Percentiles rank a stretch among this genome's conserved stretches.
Evolutionary conservation across 2,329 filamentous ascomycete species (phyloP).

Genomic region (Xylariomycetidae sp.): DNA sequence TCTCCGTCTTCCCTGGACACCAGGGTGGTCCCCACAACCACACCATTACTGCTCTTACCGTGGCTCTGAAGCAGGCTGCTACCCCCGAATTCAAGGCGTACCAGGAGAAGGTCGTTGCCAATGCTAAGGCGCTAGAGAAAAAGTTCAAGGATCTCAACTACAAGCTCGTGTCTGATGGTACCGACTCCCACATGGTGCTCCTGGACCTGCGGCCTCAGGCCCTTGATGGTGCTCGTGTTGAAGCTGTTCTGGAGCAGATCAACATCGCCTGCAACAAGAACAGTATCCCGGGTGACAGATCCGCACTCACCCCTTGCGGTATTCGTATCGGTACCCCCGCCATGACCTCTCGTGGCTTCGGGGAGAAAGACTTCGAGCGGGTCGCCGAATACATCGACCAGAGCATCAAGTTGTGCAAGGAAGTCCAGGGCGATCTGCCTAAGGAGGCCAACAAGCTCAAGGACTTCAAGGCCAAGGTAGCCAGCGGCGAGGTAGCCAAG

Average conservation of each 20-base stretch:
- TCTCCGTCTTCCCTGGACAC: slow-evolving; percentile 98
- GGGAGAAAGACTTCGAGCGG: slow-evolving; percentile 83
- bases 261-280: slow-evolving; percentile 99
- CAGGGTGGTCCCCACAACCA: slow-evolving; percentile 99
- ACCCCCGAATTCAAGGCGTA: slow-evolving; percentile 88
- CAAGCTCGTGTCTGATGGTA: slow-evolving; percentile 91
- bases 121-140: slow-evolving; percentile 84
- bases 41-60: slow-evolving; percentile 94
- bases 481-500: slow-evolving; percentile 68
- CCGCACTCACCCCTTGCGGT: slow-evolving; percentile 87
- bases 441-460: slow-evolving; percentile 99
- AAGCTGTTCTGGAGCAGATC: slow-evolving; percentile 93
- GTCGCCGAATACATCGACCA: slow-evolving; percentile 87
- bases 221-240: slow-evolving; percentile 90
- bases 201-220: slow-evolving; percentile 82
- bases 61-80: slow-evolving; percentile 90
- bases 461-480: slow-evolving; percentile 96
- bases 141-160: slow-evolving; percentile 83
- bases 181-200: slow-evolving; percentile 96
- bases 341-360: slow-evolving; percentile 95
- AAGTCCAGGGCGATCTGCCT: slow-evolving; percentile 75
- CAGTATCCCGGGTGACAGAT: slow-evolving; percentile 95
- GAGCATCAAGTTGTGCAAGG: slow-evolving; percentile 83
- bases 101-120: slow-evolving; percentile 85
- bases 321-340: slow-evolving; percentile 94